Percentiles rank a stretch among this genome's conserved stretches.
These are phyloP conservation scores for Evansstolkia leycettana DNA, from an alignment of 495 filamentous ascomycete species.

Conservation along the genomic window DNA sequence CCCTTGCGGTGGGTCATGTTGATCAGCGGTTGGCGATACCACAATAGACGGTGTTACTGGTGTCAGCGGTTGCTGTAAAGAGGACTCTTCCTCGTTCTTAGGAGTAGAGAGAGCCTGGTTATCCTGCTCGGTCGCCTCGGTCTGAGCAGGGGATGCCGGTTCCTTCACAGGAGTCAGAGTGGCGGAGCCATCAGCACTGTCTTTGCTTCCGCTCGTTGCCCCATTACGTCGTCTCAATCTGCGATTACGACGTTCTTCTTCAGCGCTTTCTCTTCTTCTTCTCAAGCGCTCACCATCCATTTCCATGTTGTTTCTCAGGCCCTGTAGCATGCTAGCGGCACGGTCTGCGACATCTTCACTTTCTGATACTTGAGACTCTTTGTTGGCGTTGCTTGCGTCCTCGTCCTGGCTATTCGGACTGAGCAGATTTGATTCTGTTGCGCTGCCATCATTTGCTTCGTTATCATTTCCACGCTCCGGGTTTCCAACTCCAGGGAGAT, in stretches of 20 bases:
- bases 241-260: constrained; percentile 54
- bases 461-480: constrained; percentile 15
- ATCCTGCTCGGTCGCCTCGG: constrained; percentile 13
- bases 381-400: constrained; percentile 24
- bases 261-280: constrained; percentile 52
- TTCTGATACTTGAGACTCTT: constrained; percentile 35
- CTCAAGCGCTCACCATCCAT: constrained; percentile 44
- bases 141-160: constrained; percentile 16
- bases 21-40: constrained; percentile 19
- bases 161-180: constrained; percentile 22
- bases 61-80: constrained; percentile 7
- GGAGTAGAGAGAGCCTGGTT: constrained; percentile 16
- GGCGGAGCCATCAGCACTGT: constrained; percentile 27
- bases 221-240: constrained; percentile 45
- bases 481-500: constrained; percentile 39
- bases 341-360: constrained; percentile 72
- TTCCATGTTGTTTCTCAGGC: constrained; percentile 55
- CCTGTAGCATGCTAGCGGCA: constrained; percentile 71
- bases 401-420: constrained; percentile 25
- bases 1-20: constrained; percentile 11
- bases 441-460: constrained; percentile 12
- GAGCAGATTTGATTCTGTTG: constrained; percentile 22
- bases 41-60: constrained; percentile 24
- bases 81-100: constrained; percentile 12
- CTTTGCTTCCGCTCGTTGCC: constrained; percentile 32